Evolutionary conservation across 306 rosid species (phyloP).

Genomic region (Gastrolobium bilobum): DNA sequence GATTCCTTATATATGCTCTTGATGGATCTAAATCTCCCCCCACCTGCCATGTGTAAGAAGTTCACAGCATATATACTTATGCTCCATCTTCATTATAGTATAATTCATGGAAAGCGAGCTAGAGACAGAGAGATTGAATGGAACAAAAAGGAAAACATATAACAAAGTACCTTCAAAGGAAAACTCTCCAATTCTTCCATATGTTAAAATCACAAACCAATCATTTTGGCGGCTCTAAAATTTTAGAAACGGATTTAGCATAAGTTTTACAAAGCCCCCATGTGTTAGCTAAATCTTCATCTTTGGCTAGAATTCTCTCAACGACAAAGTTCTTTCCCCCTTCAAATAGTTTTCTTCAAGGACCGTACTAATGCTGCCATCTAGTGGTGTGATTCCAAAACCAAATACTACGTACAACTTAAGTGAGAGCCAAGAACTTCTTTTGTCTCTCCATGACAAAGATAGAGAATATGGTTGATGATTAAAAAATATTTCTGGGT

Average conservation of each 20-base stretch:
- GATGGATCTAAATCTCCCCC: constrained; percentile 44
- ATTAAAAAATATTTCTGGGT: neutral
- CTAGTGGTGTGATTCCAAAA: constrained; percentile 30
- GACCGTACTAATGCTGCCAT: constrained; percentile 14
- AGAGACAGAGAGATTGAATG: constrained; percentile 15
- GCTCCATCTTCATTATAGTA: constrained; percentile 41
- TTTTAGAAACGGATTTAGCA: constrained; percentile 30
- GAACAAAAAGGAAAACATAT: constrained; percentile 47
- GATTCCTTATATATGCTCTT: constrained; percentile 14
- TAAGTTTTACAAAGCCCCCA: constrained; percentile 45
- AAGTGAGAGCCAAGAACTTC: constrained; percentile 26
- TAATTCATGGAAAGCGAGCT: neutral
- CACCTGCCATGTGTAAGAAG: constrained; percentile 21
- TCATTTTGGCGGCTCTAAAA: constrained; percentile 31
- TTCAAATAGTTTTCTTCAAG: constrained; percentile 40
- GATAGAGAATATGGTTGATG: constrained; percentile 2
- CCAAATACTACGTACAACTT: constrained; percentile 32
- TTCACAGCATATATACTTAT: constrained; percentile 18
- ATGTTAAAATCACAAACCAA: constrained; percentile 42
- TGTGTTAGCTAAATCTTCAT: constrained; percentile 44
- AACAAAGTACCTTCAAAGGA: constrained; percentile 50
- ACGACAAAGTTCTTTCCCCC: constrained; percentile 30
- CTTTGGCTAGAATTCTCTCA: constrained; percentile 42
- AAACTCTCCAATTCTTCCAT: constrained; percentile 45
- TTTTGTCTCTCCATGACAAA: constrained; percentile 40